phyloP scores from a whole-genome alignment of 2,329 filamentous ascomycete species.

The Colletotrichum tabaci region DNA sequence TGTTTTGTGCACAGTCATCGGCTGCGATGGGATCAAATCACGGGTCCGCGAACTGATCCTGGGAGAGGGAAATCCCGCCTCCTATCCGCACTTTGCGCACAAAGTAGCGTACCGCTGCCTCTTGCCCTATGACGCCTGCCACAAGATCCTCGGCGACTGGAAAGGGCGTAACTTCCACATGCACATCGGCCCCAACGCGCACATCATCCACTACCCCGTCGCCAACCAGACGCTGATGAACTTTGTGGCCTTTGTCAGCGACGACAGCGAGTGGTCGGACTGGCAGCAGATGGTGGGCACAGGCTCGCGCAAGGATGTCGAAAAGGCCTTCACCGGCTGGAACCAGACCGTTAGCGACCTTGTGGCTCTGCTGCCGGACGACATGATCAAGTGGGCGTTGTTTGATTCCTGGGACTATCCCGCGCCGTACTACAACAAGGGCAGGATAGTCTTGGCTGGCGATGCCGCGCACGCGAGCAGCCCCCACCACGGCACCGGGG shows the following conservation, averaged over 20 bases:
- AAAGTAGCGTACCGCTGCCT: constrained; percentile 47
- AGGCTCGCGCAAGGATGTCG: constrained; percentile 21
- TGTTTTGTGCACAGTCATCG: constrained; percentile 54
- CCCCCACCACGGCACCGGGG: constrained; percentile 60
- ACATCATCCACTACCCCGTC: background rate
- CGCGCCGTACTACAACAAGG: constrained; percentile 36
- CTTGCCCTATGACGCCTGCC: background rate
- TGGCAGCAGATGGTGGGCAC: constrained; percentile 12
- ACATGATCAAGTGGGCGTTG: constrained; percentile 42
- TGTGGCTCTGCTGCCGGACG: constrained; percentile 17
- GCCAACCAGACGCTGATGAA: background rate
- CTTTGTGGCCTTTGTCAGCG: background rate
- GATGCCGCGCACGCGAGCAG: constrained; percentile 66
- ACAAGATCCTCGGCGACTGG: constrained; percentile 24
- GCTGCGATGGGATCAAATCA: constrained; percentile 71
- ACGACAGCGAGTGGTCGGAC: background rate
- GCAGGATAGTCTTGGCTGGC: constrained; percentile 59
- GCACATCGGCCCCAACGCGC: background rate
- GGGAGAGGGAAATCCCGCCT: background rate
- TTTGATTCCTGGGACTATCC: constrained; percentile 32
- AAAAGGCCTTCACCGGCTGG: constrained; percentile 25
- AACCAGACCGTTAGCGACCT: background rate
- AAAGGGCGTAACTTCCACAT: constrained; percentile 8
- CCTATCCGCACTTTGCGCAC: constrained; percentile 21
- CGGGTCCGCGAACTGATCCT: constrained; percentile 23